Base-by-base conservation (phyloP, 768 basidiomycete genomes). In the Leccinum broughii region DNA sequence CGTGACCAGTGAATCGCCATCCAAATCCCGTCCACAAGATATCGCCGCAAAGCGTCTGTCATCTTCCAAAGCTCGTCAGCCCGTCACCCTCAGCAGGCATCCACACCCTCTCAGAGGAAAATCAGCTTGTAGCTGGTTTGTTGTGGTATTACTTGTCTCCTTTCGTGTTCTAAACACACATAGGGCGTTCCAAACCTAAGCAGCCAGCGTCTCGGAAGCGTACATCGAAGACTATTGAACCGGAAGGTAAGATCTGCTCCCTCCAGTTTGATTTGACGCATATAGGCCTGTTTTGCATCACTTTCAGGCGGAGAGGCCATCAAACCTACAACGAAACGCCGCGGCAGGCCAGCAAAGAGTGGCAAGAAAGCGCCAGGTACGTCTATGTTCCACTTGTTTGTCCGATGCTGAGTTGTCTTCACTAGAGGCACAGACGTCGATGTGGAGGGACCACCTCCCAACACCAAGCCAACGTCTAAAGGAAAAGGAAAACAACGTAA, bases 1-100 rank as follows among this genome's bases (percentile, higher is more conserved):
- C 8, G 76, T 81, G 0, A 77, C 77, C 57, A 77, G 78, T 10
- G 80, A 81, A 59, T 82, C 81, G 1, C 83, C 83, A 2, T 68
- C 70, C 52, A 80, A 78, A 59, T n/a, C 56, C 0, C 46, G 39
- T 53, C 11, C 35, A n/a, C 71, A 58, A 14, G 14, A 26, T 32
- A 39, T 44, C 7, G 7, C 51, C 10, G 10, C 57, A 13, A 67
- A 56, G 24, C 59, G 60, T 20, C 7, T 3, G 14, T 60, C 61
- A 34, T 10, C 20, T 35, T 28, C 50, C n/a, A 63, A 55, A 26
- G 32, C 37, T 6, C 57, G 54, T 51, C 67, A 6, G 20, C 8
- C 8, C 57, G 17, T 60, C 46, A 35, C 44, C 54, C 22, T 34
- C 24, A 53, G 17, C 34, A 1, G 14, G n/a, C 6, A 15, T 17